Evolutionary conservation across 2,329 filamentous ascomycete species (phyloP).

Genomic region (Didymella keratinophila): DNA sequence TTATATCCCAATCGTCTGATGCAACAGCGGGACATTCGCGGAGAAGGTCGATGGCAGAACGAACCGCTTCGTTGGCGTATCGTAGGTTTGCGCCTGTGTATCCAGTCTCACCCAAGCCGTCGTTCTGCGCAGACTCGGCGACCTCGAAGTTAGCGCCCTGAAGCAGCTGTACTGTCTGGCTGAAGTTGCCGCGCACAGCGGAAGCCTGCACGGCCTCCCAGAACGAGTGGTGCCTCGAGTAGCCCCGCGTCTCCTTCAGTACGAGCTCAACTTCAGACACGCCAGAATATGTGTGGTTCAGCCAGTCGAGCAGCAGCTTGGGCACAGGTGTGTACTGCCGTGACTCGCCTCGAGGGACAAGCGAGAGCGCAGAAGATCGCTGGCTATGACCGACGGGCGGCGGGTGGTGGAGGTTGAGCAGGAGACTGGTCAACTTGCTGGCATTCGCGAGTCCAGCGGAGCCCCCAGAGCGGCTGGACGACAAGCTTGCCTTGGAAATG

Average conservation of each 20-base stretch:
- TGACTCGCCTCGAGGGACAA: slow-evolving; percentile 33
- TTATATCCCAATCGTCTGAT: slow-evolving; percentile 80
- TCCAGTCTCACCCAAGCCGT: slow-evolving; percentile 68
- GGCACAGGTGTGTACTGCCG: slow-evolving; percentile 65
- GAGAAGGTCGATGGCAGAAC: slow-evolving; percentile 73
- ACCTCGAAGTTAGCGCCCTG: slow-evolving; percentile 79
- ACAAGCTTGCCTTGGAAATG: slow-evolving; percentile 20
- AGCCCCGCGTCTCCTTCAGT: slow-evolving; percentile 70
- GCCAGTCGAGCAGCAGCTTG: slow-evolving; percentile 82
- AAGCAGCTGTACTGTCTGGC: slow-evolving; percentile 71
- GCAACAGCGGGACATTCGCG: slow-evolving; percentile 74
- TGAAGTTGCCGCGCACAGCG: slow-evolving; percentile 77
- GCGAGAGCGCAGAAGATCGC: slow-evolving; percentile 36
- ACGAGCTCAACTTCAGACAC: slow-evolving; percentile 72
- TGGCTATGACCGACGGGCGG: slow-evolving; percentile 38
- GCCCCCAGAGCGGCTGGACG: slow-evolving; percentile 53
- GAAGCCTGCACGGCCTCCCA: slow-evolving; percentile 81
- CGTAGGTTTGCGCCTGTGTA: slow-evolving; percentile 80
- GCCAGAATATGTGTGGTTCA: slow-evolving; percentile 76
- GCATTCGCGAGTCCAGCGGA: slow-evolving; percentile 74
- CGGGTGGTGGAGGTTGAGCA: slow-evolving; percentile 78
- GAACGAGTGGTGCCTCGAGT: slow-evolving; percentile 77
- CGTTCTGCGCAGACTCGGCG: slow-evolving; percentile 70
- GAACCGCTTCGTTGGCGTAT: slow-evolving; percentile 76
- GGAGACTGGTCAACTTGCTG: slow-evolving; percentile 76